Percentiles rank a stretch among this genome's conserved stretches.
Conservation (phyloP, 2,329 filamentous ascomycete genomes). For the Mollisiaceae sp. region DNA sequence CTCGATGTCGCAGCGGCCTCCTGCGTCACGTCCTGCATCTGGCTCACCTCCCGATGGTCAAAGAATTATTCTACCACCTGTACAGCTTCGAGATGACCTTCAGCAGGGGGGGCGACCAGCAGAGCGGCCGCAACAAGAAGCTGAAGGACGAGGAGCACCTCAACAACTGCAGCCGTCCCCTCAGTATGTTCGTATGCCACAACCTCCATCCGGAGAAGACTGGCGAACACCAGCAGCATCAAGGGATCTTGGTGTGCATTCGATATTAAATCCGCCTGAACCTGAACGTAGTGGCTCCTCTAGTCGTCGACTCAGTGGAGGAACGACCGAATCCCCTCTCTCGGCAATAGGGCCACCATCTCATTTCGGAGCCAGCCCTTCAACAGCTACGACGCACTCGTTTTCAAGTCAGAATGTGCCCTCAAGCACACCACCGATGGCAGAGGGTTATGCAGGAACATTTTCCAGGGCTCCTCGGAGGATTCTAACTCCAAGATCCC, state of each 20-base stretch:
- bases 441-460: conserved; percentile 36
- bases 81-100: conserved; percentile 43
- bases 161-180: conserved; percentile 33
- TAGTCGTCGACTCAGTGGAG: conserved; percentile 32
- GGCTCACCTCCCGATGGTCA: conserved; percentile 46
- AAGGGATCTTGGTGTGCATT: conserved; percentile 44
- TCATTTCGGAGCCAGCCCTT: conserved; percentile 37
- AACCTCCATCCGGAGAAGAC: conserved; percentile 31
- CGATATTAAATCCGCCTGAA: conserved; percentile 45
- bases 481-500: conserved; percentile 43
- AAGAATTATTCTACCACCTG: conserved; percentile 41
- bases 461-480: conserved; percentile 34
- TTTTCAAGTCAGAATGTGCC: conserved; percentile 33
- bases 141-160: conserved; percentile 32
- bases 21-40: conserved; percentile 61
- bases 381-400: conserved; percentile 27
- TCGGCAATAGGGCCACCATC: conserved; percentile 29
- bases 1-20: conserved; percentile 68
- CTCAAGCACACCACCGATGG: conserved; percentile 30
- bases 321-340: conserved; percentile 33
- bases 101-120: conserved; percentile 34
- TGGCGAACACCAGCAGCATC: conserved; percentile 36
- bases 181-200: conserved; percentile 31
- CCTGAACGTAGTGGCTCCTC: conserved; percentile 31
- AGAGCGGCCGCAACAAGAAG: conserved; percentile 35